Evolutionary conservation across 371 early-diverging fungal species (phyloP).

Genomic region (Mortierella sp.): DNA sequence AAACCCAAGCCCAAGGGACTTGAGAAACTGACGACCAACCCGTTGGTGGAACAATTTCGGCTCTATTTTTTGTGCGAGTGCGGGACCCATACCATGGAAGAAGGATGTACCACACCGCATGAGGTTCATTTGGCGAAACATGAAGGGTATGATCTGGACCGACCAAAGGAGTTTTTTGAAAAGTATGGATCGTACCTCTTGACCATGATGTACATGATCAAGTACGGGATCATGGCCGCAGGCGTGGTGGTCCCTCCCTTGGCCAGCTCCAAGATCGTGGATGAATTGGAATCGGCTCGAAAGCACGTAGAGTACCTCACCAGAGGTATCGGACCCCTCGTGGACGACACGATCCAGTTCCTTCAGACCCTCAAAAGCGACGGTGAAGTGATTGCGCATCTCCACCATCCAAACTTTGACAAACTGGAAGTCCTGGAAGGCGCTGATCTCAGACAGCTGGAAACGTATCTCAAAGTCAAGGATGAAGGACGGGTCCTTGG

Average conservation of each 20-base stretch:
- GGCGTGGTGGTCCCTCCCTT: conserved; percentile 18
- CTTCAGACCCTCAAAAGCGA: not conserved
- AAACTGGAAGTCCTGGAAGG: conserved; percentile 9
- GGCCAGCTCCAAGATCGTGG: conserved; percentile 4
- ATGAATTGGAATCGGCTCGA: conserved; percentile 8
- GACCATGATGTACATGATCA: conserved; percentile 28
- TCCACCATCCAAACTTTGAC: no score
- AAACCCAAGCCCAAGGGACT: not conserved
- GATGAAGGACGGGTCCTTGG: conserved; percentile 9
- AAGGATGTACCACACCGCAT: not conserved
- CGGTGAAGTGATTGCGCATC: not conserved
- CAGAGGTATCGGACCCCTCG: not conserved
- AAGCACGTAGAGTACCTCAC: not conserved
- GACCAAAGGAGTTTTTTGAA: conserved; percentile 29
- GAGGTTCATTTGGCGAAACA: conserved; percentile 32
- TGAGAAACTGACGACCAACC: no score
- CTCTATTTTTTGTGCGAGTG: conserved; percentile 45
- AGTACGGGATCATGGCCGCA: conserved; percentile 15
- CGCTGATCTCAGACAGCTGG: conserved; percentile 15
- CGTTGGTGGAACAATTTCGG: conserved; percentile 22
- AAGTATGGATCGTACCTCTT: conserved; percentile 29
- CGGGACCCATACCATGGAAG: conserved; percentile 13
- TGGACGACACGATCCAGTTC: not conserved
- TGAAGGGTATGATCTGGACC: conserved; percentile 28
- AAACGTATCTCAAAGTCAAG: conserved; percentile 8